Conservation (phyloP, 148 eudicot species). For the Rhododendron kiyosumense region DNA sequence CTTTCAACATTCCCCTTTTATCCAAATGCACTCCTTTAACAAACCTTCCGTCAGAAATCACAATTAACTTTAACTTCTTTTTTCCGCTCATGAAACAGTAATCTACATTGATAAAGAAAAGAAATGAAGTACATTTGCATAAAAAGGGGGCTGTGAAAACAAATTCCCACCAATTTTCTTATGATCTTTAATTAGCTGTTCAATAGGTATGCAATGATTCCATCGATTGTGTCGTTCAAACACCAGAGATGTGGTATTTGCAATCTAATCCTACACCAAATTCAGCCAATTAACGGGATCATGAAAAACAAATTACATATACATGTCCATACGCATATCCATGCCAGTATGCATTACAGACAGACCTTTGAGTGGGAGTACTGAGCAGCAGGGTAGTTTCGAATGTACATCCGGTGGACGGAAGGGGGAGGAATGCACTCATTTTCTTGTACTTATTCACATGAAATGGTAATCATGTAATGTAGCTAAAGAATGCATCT, state of each 20-base stretch:
- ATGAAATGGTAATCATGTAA: too few relatives aligned
- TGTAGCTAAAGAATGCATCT: too few relatives aligned
- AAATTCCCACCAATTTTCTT: neutral
- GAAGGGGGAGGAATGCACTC: too few relatives aligned
- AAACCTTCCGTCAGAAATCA: neutral
- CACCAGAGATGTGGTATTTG: neutral
- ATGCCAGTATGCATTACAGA: too few relatives aligned
- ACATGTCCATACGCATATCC: neutral
- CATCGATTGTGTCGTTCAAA: neutral
- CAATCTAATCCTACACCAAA: neutral
- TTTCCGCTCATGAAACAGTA: neutral
- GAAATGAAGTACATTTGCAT: neutral
- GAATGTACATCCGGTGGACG: too few relatives aligned
- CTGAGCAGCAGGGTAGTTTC: too few relatives aligned
- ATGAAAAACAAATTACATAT: neutral
- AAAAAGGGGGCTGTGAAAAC: neutral
- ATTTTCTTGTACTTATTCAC: too few relatives aligned
- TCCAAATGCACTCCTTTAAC: neutral
- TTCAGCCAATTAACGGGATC: neutral
- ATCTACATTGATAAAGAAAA: neutral
- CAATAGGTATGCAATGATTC: neutral
- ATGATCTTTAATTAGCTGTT: neutral
- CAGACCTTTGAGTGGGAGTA: too few relatives aligned
- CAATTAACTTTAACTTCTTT: neutral
- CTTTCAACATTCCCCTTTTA: neutral